Conservation (phyloP, 2,329 filamentous ascomycete genomes). For the Capronia americana region DNA sequence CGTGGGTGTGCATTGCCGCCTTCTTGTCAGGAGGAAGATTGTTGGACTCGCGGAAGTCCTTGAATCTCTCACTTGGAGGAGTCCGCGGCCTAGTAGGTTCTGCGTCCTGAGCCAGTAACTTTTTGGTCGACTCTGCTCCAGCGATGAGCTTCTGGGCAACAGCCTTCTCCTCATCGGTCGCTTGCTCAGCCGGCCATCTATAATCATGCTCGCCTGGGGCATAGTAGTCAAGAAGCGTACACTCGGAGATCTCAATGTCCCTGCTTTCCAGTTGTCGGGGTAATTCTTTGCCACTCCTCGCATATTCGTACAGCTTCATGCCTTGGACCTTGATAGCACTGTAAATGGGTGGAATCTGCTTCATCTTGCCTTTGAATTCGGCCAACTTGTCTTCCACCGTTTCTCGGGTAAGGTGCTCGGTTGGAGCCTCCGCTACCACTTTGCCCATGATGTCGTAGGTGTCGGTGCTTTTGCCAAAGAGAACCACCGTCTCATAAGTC, state of each 20-base stretch:
- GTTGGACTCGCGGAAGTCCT: constrained; percentile 26
- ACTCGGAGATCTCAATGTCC: constrained; percentile 75
- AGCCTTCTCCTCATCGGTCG: constrained; percentile 74
- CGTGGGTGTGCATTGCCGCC: constrained; percentile 40
- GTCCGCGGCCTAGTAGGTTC: neutral
- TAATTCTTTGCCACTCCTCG: constrained; percentile 83
- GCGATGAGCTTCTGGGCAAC: constrained; percentile 72
- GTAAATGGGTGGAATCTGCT: constrained; percentile 90
- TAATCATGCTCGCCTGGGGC: constrained; percentile 81
- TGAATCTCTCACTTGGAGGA: constrained; percentile 32
- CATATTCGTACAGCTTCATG: constrained; percentile 95
- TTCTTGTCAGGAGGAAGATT: constrained; percentile 35
- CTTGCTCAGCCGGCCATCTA: constrained; percentile 80
- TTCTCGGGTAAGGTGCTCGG: constrained; percentile 77
- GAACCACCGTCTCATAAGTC: constrained; percentile 84
- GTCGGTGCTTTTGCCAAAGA: constrained; percentile 93
- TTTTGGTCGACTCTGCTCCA: constrained; percentile 42
- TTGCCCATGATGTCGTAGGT: constrained; percentile 89
- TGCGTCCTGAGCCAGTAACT: constrained; percentile 11
- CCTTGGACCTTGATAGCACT: constrained; percentile 92
- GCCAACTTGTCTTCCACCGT: constrained; percentile 77
- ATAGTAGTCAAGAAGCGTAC: constrained; percentile 83
- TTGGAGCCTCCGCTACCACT: constrained; percentile 70
- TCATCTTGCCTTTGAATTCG: constrained; percentile 79
- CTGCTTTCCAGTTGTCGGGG: constrained; percentile 83